These are phyloP conservation scores for Pseudogymnoascus sp. DNA, from an alignment of 2,329 filamentous ascomycete genomes.

Conservation along the genomic window DNA sequence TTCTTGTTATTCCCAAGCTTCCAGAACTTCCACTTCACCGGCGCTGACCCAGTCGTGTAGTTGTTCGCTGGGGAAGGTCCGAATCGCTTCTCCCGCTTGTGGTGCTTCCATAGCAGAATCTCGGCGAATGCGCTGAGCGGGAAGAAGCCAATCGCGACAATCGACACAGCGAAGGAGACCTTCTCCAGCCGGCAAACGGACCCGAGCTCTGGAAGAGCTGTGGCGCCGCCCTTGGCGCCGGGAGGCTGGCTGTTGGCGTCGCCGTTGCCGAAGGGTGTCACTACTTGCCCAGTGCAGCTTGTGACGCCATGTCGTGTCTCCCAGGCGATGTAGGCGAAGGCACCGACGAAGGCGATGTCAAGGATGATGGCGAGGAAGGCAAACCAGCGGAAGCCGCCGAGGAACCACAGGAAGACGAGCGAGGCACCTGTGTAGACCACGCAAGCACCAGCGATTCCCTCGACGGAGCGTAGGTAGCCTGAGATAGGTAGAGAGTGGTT, in stretches of 20 bases:
- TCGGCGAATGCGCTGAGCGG: conserved; percentile 62
- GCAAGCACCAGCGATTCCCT: conserved; percentile 67
- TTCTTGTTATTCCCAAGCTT: not conserved
- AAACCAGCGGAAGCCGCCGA: conserved; percentile 66
- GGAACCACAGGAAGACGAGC: conserved; percentile 67
- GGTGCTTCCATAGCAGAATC: conserved; percentile 57
- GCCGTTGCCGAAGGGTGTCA: conserved; percentile 62
- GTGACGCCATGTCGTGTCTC: conserved; percentile 61
- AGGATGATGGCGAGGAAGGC: conserved; percentile 65
- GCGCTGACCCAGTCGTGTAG: conserved; percentile 53
- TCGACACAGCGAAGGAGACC: conserved; percentile 66
- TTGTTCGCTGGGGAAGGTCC: conserved; percentile 57
- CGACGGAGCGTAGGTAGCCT: conserved; percentile 61
- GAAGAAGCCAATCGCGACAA: conserved; percentile 71
- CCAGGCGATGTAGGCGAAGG: conserved; percentile 73
- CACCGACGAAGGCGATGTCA: conserved; percentile 66
- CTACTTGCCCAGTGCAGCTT: conserved; percentile 54
- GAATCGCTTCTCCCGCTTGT: conserved; percentile 65
- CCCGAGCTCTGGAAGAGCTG: conserved; percentile 33
- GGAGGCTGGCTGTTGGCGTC: conserved; percentile 33
- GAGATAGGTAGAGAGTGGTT: conserved; percentile 56
- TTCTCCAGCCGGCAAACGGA: conserved; percentile 69
- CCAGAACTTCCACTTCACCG: conserved; percentile 22
- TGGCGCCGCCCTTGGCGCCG: conserved; percentile 29
- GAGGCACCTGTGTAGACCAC: conserved; percentile 66